A percentile compares a stretch with the other conserved stretches of the same genome.
phyloP scores from a whole-genome alignment of 2,329 filamentous ascomycete genomes.

The Cordyceps cateniannulata region DNA sequence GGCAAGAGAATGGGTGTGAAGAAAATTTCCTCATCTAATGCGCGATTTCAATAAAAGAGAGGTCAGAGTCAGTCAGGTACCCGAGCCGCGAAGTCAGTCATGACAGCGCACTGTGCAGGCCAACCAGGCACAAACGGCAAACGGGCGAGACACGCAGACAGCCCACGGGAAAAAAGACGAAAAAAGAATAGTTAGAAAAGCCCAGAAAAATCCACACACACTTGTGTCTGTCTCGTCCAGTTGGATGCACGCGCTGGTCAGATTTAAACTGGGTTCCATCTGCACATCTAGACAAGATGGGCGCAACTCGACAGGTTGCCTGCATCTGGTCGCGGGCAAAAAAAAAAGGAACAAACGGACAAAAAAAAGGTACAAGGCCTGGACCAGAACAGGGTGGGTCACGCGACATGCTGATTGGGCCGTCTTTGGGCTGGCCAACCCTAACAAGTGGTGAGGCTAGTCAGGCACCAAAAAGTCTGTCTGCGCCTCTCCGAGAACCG shows the following conservation, averaged over 20 bases:
- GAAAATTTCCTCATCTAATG: not conserved
- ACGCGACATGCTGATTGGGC: not conserved
- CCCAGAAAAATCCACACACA: too few relatives aligned
- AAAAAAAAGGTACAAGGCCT: not conserved
- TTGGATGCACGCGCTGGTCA: not conserved
- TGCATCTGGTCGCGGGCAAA: not conserved
- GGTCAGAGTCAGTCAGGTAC: not conserved
- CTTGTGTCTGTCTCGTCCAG: not conserved
- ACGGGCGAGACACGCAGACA: not conserved
- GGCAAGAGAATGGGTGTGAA: not conserved
- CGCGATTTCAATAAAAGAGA: not conserved
- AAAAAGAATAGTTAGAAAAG: too few relatives aligned
- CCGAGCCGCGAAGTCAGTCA: not conserved
- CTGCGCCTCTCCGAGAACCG: not conserved
- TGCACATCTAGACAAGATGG: not conserved
- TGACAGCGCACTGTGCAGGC: not conserved
- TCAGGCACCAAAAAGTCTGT: not conserved
- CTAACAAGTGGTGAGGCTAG: not conserved
- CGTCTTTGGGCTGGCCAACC: not conserved
- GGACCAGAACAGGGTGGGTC: not conserved
- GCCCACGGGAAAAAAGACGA: not conserved
- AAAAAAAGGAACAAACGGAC: too few relatives aligned
- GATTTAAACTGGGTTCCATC: not conserved
- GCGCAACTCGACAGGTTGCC: not conserved
- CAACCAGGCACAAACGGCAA: not conserved